Base-by-base conservation (phyloP, 2,329 filamentous ascomycete genomes). In the Onygenales sp. region DNA sequence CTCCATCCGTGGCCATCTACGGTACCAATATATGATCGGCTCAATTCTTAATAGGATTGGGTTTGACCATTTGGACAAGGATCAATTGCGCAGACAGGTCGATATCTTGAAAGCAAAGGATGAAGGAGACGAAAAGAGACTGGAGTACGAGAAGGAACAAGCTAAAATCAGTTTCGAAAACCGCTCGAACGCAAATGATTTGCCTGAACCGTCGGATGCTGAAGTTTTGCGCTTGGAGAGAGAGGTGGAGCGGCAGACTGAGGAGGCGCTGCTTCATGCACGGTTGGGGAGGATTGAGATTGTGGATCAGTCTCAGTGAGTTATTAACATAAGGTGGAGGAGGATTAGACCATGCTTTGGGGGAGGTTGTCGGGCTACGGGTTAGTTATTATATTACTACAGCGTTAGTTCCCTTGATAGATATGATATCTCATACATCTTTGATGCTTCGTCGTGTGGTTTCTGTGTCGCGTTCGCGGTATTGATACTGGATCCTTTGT, bases 11-110 rank as follows among this genome's bases (percentile, higher is more conserved):
- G 85, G 84, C 13, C 87, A 92, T 69, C 68, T 87, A 55, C 77
- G 83, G 59, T 91, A 91, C 65, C 80, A 84, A 55, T 80, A 80
- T 62, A 72, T 89, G 50, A 74, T 85, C 7, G 84, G 85, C 13
- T 77, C 73, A 43, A 84, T 91, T 55, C 72, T 93, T 33, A 76
- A 78, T 56, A 80, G 80, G 44, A 78, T 89, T 50, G 80, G 81
- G 1, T 85, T 87, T 73, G 86, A 89, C 61, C 82, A 87, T 61
- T 67, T 88, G 51, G 75, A 82, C 54, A 63, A 68, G 17, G 61
- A 61, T 5, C 72, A 76, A 47, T 63, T 75, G 1, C 68, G 72
- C n/a, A 66, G 66, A 7, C 73, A 77, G 57, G 68, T 68, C 54
- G 64, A 71, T 50, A 69, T 69, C 5, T 63, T 76, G 27, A 63